phyloP scores from a whole-genome alignment of 495 filamentous ascomycete genomes.

The Glarea lozoyensis region DNA sequence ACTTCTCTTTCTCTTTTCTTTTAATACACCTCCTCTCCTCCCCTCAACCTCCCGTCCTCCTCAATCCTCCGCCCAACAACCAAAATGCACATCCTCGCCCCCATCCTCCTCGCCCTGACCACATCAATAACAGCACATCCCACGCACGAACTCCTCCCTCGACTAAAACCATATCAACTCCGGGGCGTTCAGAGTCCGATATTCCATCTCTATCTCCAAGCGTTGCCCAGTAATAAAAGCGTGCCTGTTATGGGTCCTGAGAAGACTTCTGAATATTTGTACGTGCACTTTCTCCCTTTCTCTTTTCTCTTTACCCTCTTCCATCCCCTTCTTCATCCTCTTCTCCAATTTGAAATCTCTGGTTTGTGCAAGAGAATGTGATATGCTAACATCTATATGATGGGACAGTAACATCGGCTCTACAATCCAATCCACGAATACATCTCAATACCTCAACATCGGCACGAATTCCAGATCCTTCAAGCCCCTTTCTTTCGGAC shows the following conservation, averaged over 20 bases:
- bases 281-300: neutral
- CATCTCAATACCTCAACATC: slow-evolving; percentile 36
- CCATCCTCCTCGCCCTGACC: neutral
- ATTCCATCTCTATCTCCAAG: slow-evolving; percentile 37
- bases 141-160: neutral
- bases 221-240: slow-evolving; percentile 23
- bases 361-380: neutral
- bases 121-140: no score
- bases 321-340: neutral
- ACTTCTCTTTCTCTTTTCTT: neutral
- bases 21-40: slow-evolving; percentile 5
- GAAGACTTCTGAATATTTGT: slow-evolving; percentile 30
- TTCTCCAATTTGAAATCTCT: neutral
- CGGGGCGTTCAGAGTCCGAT: slow-evolving; percentile 32
- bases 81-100: neutral
- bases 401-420: slow-evolving; percentile 28
- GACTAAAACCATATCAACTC: slow-evolving; percentile 32
- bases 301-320: neutral
- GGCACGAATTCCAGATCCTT: slow-evolving; percentile 32
- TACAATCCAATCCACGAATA: slow-evolving; percentile 38
- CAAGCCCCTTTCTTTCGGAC: slow-evolving; percentile 35
- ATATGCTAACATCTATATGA: neutral
- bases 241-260: slow-evolving; percentile 40
- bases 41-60: slow-evolving; percentile 2
- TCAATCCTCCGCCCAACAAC: slow-evolving; percentile 1